Percentiles rank a stretch among this genome's conserved stretches.
Conservation (phyloP, 352 stramenopile species). For the Globisporangium radiosum region DNA sequence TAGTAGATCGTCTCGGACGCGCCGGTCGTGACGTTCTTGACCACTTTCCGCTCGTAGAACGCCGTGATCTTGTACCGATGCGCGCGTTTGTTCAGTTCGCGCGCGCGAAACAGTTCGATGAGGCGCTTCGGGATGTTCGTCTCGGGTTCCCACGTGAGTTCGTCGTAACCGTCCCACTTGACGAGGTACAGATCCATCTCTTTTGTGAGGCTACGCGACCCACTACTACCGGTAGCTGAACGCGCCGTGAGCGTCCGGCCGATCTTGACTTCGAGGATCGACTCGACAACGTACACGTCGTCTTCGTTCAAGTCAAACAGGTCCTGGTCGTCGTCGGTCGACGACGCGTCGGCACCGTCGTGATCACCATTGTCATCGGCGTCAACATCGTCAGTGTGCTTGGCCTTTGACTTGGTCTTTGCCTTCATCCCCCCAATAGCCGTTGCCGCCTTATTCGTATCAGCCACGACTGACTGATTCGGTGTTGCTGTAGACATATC, state of each 20-base stretch:
- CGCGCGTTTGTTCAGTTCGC: conserved; percentile 35
- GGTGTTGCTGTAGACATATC: neutral
- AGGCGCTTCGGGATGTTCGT: conserved; percentile 59
- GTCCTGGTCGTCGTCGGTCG: conserved; percentile 57
- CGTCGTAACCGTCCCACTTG: conserved; percentile 76
- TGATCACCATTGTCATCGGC: conserved; percentile 14
- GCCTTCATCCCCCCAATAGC: neutral
- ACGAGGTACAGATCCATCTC: conserved; percentile 67
- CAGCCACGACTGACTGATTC: neutral
- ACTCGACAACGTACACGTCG: conserved; percentile 68
- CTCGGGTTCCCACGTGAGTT: conserved; percentile 73
- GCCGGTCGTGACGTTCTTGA: conserved; percentile 53
- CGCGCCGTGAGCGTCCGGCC: conserved; percentile 24
- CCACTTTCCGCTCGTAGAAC: conserved; percentile 41
- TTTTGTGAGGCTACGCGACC: conserved; percentile 28
- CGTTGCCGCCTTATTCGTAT: neutral
- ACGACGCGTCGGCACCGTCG: conserved; percentile 29
- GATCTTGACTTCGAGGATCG: conserved; percentile 62
- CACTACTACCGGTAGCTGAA: conserved; percentile 18
- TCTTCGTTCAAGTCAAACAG: conserved; percentile 70
- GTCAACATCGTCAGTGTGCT: neutral
- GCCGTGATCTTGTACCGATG: conserved; percentile 54
- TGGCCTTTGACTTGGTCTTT: conserved; percentile 9
- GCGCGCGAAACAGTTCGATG: conserved; percentile 50
- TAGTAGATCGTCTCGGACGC: conserved; percentile 57